Percentiles rank a stretch among this genome's conserved stretches.
These are phyloP conservation scores for Cercospora janseana DNA, from an alignment of 2,329 filamentous ascomycete genomes.

Conservation along the genomic window DNA sequence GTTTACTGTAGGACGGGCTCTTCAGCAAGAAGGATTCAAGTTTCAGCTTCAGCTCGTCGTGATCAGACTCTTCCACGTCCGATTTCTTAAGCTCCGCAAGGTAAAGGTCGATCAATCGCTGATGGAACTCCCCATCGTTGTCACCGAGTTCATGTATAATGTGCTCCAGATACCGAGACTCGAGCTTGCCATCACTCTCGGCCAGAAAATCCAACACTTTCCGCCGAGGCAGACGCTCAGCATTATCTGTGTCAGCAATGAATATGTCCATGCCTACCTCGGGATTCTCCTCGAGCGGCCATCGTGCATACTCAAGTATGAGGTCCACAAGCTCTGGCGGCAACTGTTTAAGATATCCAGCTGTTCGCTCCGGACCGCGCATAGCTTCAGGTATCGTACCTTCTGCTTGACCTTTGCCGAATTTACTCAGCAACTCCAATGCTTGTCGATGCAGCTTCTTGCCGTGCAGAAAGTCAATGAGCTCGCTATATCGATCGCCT, in stretches of 20 bases:
- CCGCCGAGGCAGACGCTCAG: slow-evolving; percentile 79
- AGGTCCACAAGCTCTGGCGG: slow-evolving; percentile 85
- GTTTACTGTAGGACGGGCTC: slow-evolving; percentile 72
- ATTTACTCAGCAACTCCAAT: slow-evolving; percentile 75
- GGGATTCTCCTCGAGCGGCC: slow-evolving; percentile 73
- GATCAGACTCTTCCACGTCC: slow-evolving; percentile 37
- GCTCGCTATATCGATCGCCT: slow-evolving; percentile 81
- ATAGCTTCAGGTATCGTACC: slow-evolving; percentile 55
- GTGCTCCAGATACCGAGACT: slow-evolving; percentile 83
- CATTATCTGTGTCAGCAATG: slow-evolving; percentile 88
- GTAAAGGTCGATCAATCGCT: slow-evolving; percentile 73
- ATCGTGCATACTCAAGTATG: slow-evolving; percentile 85
- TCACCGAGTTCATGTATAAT: slow-evolving; percentile 86
- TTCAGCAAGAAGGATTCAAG: slow-evolving; percentile 72
- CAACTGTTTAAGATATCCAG: slow-evolving; percentile 85
- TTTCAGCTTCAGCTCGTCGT: slow-evolving; percentile 48
- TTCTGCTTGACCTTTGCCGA: slow-evolving; percentile 60
- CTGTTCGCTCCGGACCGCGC: slow-evolving; percentile 77
- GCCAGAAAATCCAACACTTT: slow-evolving; percentile 72
- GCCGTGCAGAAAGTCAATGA: slow-evolving; percentile 96
- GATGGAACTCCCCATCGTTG: slow-evolving; percentile 80
- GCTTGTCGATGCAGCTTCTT: slow-evolving; percentile 90
- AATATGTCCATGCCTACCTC: slow-evolving; percentile 88
- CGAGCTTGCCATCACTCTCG: slow-evolving; percentile 66
- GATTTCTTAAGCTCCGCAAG: slow-evolving; percentile 52